A percentile compares a stretch with the other conserved stretches of the same genome.
Evolutionary conservation across 768 basidiomycete species (phyloP).

Genomic region (Leccinum subtestaceum): DNA sequence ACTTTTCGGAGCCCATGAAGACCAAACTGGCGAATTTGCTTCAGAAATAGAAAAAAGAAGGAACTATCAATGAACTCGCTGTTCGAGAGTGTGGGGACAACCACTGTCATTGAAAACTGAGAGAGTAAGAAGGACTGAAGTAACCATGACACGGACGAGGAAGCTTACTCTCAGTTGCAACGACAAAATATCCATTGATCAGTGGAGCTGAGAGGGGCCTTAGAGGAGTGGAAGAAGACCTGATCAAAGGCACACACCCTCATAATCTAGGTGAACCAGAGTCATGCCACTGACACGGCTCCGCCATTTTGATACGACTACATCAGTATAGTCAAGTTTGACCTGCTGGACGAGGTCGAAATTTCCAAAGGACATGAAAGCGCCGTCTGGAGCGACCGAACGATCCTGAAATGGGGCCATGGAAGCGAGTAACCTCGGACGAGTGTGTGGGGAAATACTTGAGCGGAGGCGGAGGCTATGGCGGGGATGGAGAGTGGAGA

Average conservation of each 20-base stretch:
- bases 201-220: slow-evolving; percentile 60
- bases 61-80: slow-evolving; percentile 48
- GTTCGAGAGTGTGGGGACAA: slow-evolving; percentile 94
- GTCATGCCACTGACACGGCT: slow-evolving; percentile 85
- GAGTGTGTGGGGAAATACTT: neutral
- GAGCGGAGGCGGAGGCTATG: slow-evolving; percentile 3
- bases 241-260: slow-evolving; percentile 49
- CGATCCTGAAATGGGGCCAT: slow-evolving; percentile 29
- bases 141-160: neutral
- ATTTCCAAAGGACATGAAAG: slow-evolving; percentile 55
- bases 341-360: slow-evolving; percentile 80
- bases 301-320: slow-evolving; percentile 83
- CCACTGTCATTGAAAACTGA: slow-evolving; percentile 92
- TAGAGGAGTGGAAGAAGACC: slow-evolving; percentile 10
- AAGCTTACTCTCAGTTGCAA: slow-evolving; percentile 81
- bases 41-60: neutral
- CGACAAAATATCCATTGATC: slow-evolving; percentile 88
- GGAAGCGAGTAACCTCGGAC: slow-evolving; percentile 21
- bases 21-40: slow-evolving; percentile 54
- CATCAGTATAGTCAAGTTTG: slow-evolving; percentile 74
- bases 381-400: slow-evolving; percentile 12
- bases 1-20: slow-evolving; percentile 94
- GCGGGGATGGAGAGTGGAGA: neutral
- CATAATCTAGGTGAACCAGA: slow-evolving; percentile 87
- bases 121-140: neutral